Conservation (phyloP, 768 basidiomycete species). For the Pholiota microspora region DNA sequence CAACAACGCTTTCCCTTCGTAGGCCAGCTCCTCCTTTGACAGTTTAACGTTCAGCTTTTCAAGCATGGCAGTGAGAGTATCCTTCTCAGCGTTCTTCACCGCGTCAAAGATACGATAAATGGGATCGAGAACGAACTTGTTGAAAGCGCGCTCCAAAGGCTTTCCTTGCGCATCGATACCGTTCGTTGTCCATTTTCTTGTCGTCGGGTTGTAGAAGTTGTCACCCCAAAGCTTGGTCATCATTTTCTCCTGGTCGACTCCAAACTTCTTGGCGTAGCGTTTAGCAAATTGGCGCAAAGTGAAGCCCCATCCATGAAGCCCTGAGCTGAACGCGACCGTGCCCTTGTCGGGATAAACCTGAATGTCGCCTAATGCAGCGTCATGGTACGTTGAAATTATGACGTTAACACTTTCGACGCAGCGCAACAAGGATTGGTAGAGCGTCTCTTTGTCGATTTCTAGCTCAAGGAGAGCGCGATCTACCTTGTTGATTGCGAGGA, state of each 20-base stretch:
- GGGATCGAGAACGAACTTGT: slow-evolving; percentile 96
- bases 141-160: slow-evolving; percentile 94
- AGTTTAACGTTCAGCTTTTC: slow-evolving; percentile 97
- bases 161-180: slow-evolving; percentile 76
- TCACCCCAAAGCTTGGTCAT: slow-evolving; percentile 98
- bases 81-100: slow-evolving; percentile 99
- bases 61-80: slow-evolving; percentile 74
- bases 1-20: slow-evolving; percentile 93
- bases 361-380: slow-evolving; percentile 91
- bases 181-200: slow-evolving; percentile 94
- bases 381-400: slow-evolving; percentile 97
- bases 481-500: slow-evolving; percentile 99
- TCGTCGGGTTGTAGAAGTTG: slow-evolving; percentile 98
- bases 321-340: slow-evolving; percentile 98
- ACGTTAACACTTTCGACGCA: slow-evolving; percentile 98
- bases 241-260: slow-evolving; percentile 98
- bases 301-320: slow-evolving; percentile 99
- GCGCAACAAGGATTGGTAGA: slow-evolving; percentile 96
- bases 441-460: slow-evolving; percentile 93
- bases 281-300: slow-evolving; percentile 95
- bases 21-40: slow-evolving; percentile 81
- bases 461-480: slow-evolving; percentile 99
- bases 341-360: slow-evolving; percentile 99
- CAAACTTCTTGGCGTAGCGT: slow-evolving; percentile 97
- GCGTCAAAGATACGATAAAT: slow-evolving; percentile 98